Conservation (phyloP, 208 protist species). For the Vickermania ingenoplastis region DNA sequence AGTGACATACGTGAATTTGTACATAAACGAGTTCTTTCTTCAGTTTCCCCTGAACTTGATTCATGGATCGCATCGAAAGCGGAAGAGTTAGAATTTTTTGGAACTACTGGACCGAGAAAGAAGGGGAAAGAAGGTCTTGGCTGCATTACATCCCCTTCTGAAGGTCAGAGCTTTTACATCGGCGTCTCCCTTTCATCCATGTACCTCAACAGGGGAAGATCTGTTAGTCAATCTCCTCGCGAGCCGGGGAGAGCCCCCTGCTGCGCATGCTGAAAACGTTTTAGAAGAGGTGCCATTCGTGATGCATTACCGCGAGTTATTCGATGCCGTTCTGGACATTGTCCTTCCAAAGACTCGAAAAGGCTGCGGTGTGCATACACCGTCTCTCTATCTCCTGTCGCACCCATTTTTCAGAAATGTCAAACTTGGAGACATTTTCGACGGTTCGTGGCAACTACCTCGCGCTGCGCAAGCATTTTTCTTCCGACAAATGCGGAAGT, state of each 20-base stretch:
- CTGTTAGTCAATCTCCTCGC: background rate
- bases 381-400: conserved; percentile 27
- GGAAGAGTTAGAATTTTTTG: conserved; percentile 50
- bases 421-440: conserved; percentile 43
- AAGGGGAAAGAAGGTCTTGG: conserved; percentile 2
- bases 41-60: conserved; percentile 37
- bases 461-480: conserved; percentile 26
- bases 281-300: conserved; percentile 48
- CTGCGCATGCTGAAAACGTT: conserved; percentile 18
- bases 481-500: conserved; percentile 29
- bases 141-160: conserved; percentile 14
- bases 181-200: conserved; percentile 47
- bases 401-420: conserved; percentile 60
- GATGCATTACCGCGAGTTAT: conserved; percentile 50
- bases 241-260: background rate
- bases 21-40: conserved; percentile 43
- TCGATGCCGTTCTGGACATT: conserved; percentile 47
- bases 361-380: conserved; percentile 29
- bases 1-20: conserved; percentile 36
- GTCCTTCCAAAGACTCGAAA: conserved; percentile 17
- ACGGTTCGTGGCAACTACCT: conserved; percentile 40
- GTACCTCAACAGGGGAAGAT: conserved; percentile 23
- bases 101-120: conserved; percentile 23
- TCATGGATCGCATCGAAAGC: conserved; percentile 47
- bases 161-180: conserved; percentile 14